Percentiles rank a stretch among this genome's conserved stretches.
Conservation (phyloP, 352 stramenopile genomes). For the Phytophthora meadii region DNA sequence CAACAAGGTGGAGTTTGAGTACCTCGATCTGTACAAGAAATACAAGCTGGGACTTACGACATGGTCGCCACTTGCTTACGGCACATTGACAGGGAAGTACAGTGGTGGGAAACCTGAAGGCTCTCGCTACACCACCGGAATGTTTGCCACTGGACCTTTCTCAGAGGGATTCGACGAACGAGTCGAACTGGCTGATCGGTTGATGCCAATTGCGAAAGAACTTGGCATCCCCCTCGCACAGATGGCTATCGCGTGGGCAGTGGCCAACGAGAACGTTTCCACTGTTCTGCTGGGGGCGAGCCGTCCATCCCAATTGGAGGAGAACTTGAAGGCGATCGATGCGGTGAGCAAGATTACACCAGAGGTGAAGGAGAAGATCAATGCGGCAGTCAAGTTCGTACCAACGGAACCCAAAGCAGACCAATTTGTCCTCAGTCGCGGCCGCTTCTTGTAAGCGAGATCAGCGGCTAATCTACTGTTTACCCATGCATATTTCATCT, state of each 20-base stretch:
- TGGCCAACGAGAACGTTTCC: conserved; percentile 49
- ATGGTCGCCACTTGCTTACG: conserved; percentile 5
- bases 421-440: not conserved
- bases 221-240: conserved; percentile 21
- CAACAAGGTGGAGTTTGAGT: conserved; percentile 4
- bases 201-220: conserved; percentile 2
- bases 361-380: conserved; percentile 22
- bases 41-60: conserved; percentile 13
- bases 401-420: not conserved
- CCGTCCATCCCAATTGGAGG: conserved; percentile 32
- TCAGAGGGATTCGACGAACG: not conserved
- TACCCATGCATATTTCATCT: no score
- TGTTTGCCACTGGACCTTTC: not conserved
- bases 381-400: not conserved
- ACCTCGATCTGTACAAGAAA: conserved; percentile 10
- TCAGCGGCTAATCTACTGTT: no score
- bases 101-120: conserved; percentile 7
- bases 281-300: conserved; percentile 49
- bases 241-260: conserved; percentile 49
- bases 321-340: conserved; percentile 27
- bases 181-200: not conserved
- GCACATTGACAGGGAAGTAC: conserved; percentile 13
- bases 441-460: not conserved
- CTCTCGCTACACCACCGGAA: conserved; percentile 1
- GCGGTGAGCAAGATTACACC: conserved; percentile 47